Base-by-base conservation (phyloP, 345 rosid genomes). In the Ceriops tagal region DNA sequence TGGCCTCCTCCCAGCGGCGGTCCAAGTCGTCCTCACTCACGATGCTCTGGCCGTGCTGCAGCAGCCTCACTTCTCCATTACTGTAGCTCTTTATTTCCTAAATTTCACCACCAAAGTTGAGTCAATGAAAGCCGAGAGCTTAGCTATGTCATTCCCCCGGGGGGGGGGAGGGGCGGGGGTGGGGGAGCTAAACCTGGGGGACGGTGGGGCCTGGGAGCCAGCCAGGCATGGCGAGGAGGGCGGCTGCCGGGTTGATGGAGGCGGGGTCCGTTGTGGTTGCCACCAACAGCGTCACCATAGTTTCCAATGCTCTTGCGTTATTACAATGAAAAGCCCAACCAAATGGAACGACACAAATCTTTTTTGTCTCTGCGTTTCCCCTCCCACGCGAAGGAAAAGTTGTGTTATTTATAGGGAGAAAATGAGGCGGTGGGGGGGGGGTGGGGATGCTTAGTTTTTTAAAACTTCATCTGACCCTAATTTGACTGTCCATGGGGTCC, bases 181-280 rank as follows among this genome's bases (percentile, higher is more conserved):
- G 32, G 6, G 5, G 32, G 32, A 4, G 32, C 5, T 31, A 24
- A 24, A 24, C 90, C 85, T 86, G 89, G 19, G 87, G 76, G 60
- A 22, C 5, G 30, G 73, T 70, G 1, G 87, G 85, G 53, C 83
- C 82, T 30, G 86, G 55, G 19, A 53, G 62, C 97, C 96, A 91
- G 0, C 88, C 92, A 19, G 93, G 86, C 87, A 83, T 86, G 73
- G 87, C 74, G 35, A 93, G 76, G 76, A 91, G 91, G 58, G 87
- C 84, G 20, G 77, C 46, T 67, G 97, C 97, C 0, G 98, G 98
- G 75, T 89, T 91, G 77, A 91, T 82, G 69, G 98, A 93, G 56
- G 98, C 98, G 5, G 98, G 91, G 67, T 93, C 98, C 57, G 28
- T 56, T 64, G 91, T 85, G 19, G 98, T 91, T 58, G 97, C 87